Evolutionary conservation across 2,329 filamentous ascomycete genomes (phyloP).

Genomic region (Ascochyta koolunga): DNA sequence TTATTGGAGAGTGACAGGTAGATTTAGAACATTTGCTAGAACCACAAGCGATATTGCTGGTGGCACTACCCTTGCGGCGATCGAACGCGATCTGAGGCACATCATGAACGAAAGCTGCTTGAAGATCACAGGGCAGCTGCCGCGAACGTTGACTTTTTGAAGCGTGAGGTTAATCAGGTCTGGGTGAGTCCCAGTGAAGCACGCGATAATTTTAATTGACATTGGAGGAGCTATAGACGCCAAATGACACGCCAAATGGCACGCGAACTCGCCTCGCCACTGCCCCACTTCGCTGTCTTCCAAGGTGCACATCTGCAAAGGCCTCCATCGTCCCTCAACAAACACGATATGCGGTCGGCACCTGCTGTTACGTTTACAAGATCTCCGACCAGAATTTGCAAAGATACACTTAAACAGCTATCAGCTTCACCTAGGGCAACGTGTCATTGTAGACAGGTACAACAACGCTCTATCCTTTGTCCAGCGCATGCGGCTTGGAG

Average conservation of each 20-base stretch:
- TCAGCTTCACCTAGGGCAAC: constrained; percentile 15
- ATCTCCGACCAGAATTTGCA: constrained; percentile 16
- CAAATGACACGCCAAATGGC: no score
- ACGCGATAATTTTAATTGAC: no score
- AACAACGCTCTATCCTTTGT: constrained; percentile 14
- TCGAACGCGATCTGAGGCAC: constrained; percentile 10
- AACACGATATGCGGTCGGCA: background rate
- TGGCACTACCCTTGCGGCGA: background rate
- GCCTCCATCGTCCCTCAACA: background rate
- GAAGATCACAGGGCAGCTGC: background rate
- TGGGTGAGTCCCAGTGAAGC: no score
- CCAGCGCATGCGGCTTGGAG: constrained; percentile 13
- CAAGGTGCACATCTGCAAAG: background rate
- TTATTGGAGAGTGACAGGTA: no score
- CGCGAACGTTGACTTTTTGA: background rate
- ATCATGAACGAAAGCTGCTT: background rate
- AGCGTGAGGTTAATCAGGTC: no score
- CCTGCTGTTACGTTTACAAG: no score
- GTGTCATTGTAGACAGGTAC: constrained; percentile 17
- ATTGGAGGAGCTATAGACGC: no score
- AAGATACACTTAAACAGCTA: constrained; percentile 19
- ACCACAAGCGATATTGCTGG: background rate
- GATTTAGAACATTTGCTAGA: no score
- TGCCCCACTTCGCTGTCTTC: background rate
- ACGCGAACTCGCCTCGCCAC: no score